Base-by-base conservation (phyloP, 306 rosid genomes). In the Amphicarpaea edgeworthii region DNA sequence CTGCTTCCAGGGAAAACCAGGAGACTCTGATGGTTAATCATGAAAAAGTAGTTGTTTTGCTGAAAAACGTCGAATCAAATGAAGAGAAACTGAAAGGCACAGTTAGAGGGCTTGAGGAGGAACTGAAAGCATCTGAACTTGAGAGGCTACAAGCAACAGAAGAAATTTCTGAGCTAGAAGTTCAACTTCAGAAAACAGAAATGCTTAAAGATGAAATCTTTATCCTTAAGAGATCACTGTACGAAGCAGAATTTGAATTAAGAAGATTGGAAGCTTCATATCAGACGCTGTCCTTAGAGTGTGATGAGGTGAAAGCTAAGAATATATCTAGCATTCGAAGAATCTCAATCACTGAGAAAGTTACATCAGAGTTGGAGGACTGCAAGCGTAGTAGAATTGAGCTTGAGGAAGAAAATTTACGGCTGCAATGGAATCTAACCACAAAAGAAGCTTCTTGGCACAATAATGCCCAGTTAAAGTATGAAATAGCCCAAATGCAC, bases 181-280 rank as follows among this genome's bases (percentile, higher is more conserved):
- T 64, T 42, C 84, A 62, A 71, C 70, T 83, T 73, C 89, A 73
- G 80, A 84, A 61, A 50, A 74, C 71, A 21, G 79, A 77, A 78
- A 28, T 71, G 51, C 86, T 86, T 37, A 75, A 75, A 60, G 78
- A 81, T 46, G 82, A 85, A 78, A 51, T 78, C 79, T 81, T 71
- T 42, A 45, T 67, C 47, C 78, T 78, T 19, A 81, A 85, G 86
- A 83, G 75, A 58, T 77, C 83, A 17, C 68, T 85, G 37, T 30
- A 62, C 20, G 82, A 63, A 72, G 81, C 86, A 40, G 79, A 83
- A 65, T 57, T 34, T 23, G 78, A 83, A 67, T 75, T 65, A 12
- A 75, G 80, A 75, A 76, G 72, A 72, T 79, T 89, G 50, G 84
- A 86, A 77, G 82, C 79, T 72, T 86, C 87, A 9, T 49, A 81